Conservation (phyloP, 768 basidiomycete genomes). For the Phylloporus sp. region DNA sequence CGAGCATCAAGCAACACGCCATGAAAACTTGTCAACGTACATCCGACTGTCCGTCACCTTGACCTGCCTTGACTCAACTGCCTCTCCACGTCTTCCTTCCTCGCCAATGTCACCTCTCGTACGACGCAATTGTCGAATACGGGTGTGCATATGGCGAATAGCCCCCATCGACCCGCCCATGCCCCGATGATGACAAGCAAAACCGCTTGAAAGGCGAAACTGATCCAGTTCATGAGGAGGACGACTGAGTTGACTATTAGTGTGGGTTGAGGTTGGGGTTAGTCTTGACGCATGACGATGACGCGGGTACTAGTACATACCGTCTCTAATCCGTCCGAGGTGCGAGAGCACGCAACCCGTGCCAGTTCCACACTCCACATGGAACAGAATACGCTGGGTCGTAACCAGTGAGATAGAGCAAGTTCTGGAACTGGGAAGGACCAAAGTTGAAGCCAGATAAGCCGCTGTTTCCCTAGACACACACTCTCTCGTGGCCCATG, state of each 20-base stretch:
- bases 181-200: too few species aligned
- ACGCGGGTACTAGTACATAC: too few species aligned
- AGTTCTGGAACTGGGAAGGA: conserved; percentile 70
- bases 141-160: conserved; percentile 60
- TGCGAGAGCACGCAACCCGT: too few species aligned
- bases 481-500: too few species aligned
- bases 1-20: neutral
- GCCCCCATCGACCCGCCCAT: too few species aligned
- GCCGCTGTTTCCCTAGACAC: conserved; percentile 55
- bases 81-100: conserved; percentile 71
- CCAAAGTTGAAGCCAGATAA: conserved; percentile 67
- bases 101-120: conserved; percentile 64
- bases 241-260: too few species aligned
- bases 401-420: conserved; percentile 68
- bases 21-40: conserved; percentile 46
- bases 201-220: too few species aligned
- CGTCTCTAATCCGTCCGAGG: too few species aligned
- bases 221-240: too few species aligned
- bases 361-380: conserved; percentile 41
- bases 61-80: conserved; percentile 71
- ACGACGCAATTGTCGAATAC: conserved; percentile 67
- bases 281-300: too few species aligned
- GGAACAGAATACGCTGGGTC: conserved; percentile 53
- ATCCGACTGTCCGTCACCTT: conserved; percentile 90
- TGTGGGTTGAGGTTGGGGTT: too few species aligned